Evolutionary conservation across 768 basidiomycete genomes (phyloP).

Genomic region (Tephrocybe rancida): DNA sequence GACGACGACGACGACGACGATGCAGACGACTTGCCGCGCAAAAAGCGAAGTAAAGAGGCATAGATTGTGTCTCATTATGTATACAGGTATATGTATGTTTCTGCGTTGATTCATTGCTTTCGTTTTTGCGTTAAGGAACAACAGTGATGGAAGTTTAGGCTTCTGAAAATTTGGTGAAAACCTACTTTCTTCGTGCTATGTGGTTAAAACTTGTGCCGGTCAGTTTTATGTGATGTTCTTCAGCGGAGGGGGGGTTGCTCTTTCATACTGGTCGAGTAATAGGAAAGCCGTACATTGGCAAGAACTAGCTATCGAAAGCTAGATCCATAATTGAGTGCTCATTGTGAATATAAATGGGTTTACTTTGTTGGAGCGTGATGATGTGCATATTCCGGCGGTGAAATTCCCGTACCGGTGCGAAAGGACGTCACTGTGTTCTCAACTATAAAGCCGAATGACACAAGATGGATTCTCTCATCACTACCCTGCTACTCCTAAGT

Average conservation of each 20-base stretch:
- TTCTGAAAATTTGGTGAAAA: not conserved
- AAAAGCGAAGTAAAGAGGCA: conserved; percentile 22
- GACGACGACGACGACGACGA: conserved; percentile 21
- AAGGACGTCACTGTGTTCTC: not conserved
- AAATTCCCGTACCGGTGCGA: conserved; percentile 5
- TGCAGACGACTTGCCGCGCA: conserved; percentile 15
- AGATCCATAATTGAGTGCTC: no score
- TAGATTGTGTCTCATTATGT: not conserved
- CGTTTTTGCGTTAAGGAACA: not conserved
- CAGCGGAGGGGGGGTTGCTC: no score
- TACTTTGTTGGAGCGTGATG: no score
- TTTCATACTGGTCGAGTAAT: no score
- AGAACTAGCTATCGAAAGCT: no score
- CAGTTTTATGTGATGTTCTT: no score
- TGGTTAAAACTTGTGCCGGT: no score
- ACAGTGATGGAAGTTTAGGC: no score
- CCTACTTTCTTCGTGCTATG: no score
- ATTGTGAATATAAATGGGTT: no score
- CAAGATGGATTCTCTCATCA: not conserved
- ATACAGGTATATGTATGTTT: not conserved
- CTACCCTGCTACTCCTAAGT: not conserved
- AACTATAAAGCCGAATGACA: not conserved
- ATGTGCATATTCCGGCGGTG: not conserved
- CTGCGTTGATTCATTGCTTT: not conserved
- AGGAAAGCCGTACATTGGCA: no score